Conservation (phyloP, 2,329 filamentous ascomycete species). For the Trichoderma koningii region DNA sequence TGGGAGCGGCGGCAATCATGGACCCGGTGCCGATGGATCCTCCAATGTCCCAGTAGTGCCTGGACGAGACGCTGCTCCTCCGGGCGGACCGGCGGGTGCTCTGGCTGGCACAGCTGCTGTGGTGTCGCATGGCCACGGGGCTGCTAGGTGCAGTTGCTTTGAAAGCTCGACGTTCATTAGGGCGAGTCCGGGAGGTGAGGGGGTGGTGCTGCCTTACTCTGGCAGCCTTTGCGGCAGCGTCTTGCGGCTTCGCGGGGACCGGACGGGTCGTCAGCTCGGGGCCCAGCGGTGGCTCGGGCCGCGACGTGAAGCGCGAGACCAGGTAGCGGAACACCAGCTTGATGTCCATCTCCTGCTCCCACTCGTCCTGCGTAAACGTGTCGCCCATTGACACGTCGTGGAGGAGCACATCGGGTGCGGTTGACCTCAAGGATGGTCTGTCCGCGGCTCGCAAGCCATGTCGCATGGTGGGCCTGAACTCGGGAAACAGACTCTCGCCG, state of each 20-base stretch:
- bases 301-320: constrained; percentile 69
- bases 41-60: constrained; percentile 92
- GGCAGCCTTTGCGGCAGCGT: constrained; percentile 74
- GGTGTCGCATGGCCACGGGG: constrained; percentile 51
- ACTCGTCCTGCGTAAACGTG: constrained; percentile 72
- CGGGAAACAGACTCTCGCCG: constrained; percentile 36
- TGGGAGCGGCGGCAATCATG: constrained; percentile 62
- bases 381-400: constrained; percentile 36
- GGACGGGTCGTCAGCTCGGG: constrained; percentile 20
- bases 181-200: constrained; percentile 64
- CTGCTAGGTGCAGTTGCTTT: constrained; percentile 55
- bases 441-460: constrained; percentile 42
- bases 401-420: constrained; percentile 31
- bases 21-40: constrained; percentile 77
- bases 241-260: constrained; percentile 56
- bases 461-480: constrained; percentile 53
- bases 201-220: constrained; percentile 89
- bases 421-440: constrained; percentile 39
- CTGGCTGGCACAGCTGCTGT: constrained; percentile 80
- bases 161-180: constrained; percentile 58
- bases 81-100: constrained; percentile 74
- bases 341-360: constrained; percentile 90
- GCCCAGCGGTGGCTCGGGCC: constrained; percentile 36
- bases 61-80: constrained; percentile 68
- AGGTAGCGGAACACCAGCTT: constrained; percentile 90